A percentile compares a stretch with the other conserved stretches of the same genome.
phyloP scores from a whole-genome alignment of 805 yeast species.

The Zygoascus bituminiphila region DNA sequence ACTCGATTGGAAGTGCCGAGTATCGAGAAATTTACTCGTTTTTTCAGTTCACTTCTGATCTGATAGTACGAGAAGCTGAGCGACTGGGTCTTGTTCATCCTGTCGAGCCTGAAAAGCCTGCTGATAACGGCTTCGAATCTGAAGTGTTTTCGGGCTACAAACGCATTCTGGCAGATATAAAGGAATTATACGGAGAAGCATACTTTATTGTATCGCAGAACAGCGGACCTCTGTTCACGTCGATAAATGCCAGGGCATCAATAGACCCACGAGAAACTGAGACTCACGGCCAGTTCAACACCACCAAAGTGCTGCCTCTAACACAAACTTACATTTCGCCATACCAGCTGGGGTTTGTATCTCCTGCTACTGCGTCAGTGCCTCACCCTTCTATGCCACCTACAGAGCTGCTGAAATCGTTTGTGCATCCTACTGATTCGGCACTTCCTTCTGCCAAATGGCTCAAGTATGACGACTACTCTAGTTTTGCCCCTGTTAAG shows the following conservation, averaged over 20 bases:
- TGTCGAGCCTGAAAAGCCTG: slow-evolving; percentile 5
- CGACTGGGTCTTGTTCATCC: slow-evolving; percentile 21
- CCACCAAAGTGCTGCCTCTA: slow-evolving; percentile 60
- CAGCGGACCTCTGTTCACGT: slow-evolving; percentile 69
- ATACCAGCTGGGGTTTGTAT: slow-evolving; percentile 38
- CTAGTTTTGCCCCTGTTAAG: slow-evolving; percentile 56
- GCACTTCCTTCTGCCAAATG: slow-evolving; percentile 58
- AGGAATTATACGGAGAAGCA: slow-evolving; percentile 84
- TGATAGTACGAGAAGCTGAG: slow-evolving; percentile 28
- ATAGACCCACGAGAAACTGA: slow-evolving; percentile 67
- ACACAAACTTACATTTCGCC: slow-evolving; percentile 19
- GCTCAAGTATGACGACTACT: slow-evolving; percentile 44
- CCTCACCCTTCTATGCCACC: slow-evolving; percentile 46
- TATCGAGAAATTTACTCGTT: slow-evolving; percentile 22
- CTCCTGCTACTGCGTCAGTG: slow-evolving; percentile 37
- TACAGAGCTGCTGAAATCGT: slow-evolving; percentile 39
- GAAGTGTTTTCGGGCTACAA: slow-evolving; percentile 23
- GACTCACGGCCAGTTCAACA: slow-evolving; percentile 57
- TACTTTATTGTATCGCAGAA: slow-evolving; percentile 49
- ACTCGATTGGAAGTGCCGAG: slow-evolving; percentile 22
- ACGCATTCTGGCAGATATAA: slow-evolving; percentile 47
- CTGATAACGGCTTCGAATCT: slow-evolving; percentile 14
- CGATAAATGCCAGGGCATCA: slow-evolving; percentile 57
- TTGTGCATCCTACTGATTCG: slow-evolving; percentile 30
- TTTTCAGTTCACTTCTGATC: slow-evolving; percentile 26